Evolutionary conservation across 2,329 filamentous ascomycete genomes (phyloP).

Genomic region (Teratosphaeriaceae sp.): DNA sequence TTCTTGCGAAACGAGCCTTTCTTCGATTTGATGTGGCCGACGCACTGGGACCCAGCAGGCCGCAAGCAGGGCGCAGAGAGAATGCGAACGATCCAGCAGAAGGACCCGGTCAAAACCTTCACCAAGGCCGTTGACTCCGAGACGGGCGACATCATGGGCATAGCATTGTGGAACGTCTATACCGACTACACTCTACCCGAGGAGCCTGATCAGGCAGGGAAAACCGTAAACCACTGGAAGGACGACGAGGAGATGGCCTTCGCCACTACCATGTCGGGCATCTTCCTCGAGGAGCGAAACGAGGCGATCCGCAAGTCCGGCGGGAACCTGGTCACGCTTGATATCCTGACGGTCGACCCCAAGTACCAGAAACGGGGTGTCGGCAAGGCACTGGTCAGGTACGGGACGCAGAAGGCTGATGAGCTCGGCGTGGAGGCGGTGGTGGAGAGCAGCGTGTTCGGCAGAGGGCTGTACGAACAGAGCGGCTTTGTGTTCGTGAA

Average conservation of each 20-base stretch:
- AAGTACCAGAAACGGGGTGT: conserved; percentile 22
- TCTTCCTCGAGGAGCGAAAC: conserved; percentile 19
- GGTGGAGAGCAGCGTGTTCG: conserved; percentile 25
- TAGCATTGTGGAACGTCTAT: conserved; percentile 28
- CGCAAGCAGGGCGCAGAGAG: conserved; percentile 18
- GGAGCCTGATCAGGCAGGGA: conserved; percentile 3
- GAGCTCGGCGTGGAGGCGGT: conserved; percentile 21
- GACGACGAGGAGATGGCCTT: conserved; percentile 17
- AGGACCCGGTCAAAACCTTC: conserved; percentile 20
- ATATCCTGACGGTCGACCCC: conserved; percentile 25
- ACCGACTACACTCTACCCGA: conserved; percentile 12
- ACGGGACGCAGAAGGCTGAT: conserved; percentile 25
- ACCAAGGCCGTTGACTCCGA: conserved; percentile 24
- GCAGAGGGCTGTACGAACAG: conserved; percentile 26
- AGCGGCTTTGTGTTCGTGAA: conserved; percentile 25
- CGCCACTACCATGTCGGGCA: conserved; percentile 13
- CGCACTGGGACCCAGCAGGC: conserved; percentile 21
- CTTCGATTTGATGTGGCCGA: conserved; percentile 21
- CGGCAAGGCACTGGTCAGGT: conserved; percentile 22
- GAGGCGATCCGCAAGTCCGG: conserved; percentile 15
- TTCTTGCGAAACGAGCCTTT: conserved; percentile 24
- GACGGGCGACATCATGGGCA: conserved; percentile 22
- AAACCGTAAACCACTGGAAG: conserved; percentile 15
- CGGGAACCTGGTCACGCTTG: conserved; percentile 24
- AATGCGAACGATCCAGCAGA: conserved; percentile 15